Conservation (phyloP, 2,329 filamentous ascomycete genomes). For the Trichophaea hybrida region DNA sequence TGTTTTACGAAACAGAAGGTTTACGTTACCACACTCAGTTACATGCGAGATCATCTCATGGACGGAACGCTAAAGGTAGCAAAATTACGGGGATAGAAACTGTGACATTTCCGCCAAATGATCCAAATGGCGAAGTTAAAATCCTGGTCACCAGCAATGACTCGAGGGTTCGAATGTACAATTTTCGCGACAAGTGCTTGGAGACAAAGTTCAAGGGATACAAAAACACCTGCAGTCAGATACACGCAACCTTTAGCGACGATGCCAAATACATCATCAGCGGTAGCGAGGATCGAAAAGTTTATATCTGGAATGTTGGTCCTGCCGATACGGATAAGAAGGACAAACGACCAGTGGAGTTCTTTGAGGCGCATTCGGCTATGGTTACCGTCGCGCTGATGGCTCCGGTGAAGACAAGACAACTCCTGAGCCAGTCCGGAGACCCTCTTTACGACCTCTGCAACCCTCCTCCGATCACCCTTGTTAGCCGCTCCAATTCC, state of each 20-base stretch:
- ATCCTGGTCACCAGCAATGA: conserved; percentile 90
- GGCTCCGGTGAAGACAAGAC: conserved; percentile 63
- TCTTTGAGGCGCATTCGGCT: conserved; percentile 67
- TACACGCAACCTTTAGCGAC: conserved; percentile 76
- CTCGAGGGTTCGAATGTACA: conserved; percentile 80
- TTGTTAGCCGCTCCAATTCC: conserved; percentile 60
- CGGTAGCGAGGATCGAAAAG: conserved; percentile 79
- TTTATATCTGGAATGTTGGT: conserved; percentile 76
- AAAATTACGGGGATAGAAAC: conserved; percentile 94
- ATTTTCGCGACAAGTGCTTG: conserved; percentile 65
- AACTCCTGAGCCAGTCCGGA: conserved; percentile 62
- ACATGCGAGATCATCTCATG: conserved; percentile 81
- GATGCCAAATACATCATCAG: conserved; percentile 77
- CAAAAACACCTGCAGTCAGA: conserved; percentile 79
- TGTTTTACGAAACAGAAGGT: conserved; percentile 86
- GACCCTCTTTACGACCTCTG: conserved; percentile 94
- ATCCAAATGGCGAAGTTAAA: conserved; percentile 54
- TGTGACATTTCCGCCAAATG: conserved; percentile 43
- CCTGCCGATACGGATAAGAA: conserved; percentile 48
- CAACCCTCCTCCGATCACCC: conserved; percentile 78
- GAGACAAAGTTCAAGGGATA: conserved; percentile 86
- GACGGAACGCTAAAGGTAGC: conserved; percentile 87
- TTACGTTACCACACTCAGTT: conserved; percentile 72
- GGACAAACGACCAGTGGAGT: conserved; percentile 71
- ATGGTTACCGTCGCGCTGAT: conserved; percentile 83